phyloP scores from a whole-genome alignment of 805 yeast genomes.

The Cyberlindnera amylophila region DNA sequence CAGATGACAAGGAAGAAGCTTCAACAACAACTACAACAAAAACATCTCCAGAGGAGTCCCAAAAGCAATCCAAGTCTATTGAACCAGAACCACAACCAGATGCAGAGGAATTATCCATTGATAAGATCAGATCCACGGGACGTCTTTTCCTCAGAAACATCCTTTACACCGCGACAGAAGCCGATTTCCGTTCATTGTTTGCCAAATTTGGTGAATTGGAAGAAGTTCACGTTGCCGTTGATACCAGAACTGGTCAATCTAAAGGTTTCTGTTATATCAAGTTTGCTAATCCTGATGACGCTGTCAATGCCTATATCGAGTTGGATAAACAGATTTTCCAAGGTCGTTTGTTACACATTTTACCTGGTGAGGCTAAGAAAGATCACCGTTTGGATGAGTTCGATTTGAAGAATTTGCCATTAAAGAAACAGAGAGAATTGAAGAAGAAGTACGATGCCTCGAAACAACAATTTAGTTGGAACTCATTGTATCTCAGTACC shows the following conservation, averaged over 20 bases:
- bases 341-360: slow-evolving; percentile 85
- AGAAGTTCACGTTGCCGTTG: slow-evolving; percentile 91
- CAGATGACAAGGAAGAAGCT: slow-evolving; percentile 15
- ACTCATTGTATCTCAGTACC: slow-evolving; percentile 81
- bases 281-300: slow-evolving; percentile 65
- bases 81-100: slow-evolving; percentile 18
- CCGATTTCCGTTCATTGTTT: slow-evolving; percentile 68
- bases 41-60: slow-evolving; percentile 11
- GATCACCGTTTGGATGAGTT: slow-evolving; percentile 85
- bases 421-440: slow-evolving; percentile 85
- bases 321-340: slow-evolving; percentile 89
- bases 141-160: slow-evolving; percentile 87
- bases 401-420: slow-evolving; percentile 84
- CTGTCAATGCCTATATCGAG: slow-evolving; percentile 66
- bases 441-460: slow-evolving; percentile 82
- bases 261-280: slow-evolving; percentile 90
- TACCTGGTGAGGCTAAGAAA: slow-evolving; percentile 81
- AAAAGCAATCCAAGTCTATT: slow-evolving; percentile 27
- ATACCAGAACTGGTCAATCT: slow-evolving; percentile 82
- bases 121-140: slow-evolving; percentile 62
- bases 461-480: slow-evolving; percentile 90
- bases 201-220: slow-evolving; percentile 64
- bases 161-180: slow-evolving; percentile 71
- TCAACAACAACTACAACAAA: slow-evolving; percentile 1
- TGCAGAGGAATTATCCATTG: slow-evolving; percentile 42